Evolutionary conservation across 2,329 filamentous ascomycete species (phyloP), one percentile per base, ranked within the genome.

Genomic region (Exophiala viscosa): DNA sequence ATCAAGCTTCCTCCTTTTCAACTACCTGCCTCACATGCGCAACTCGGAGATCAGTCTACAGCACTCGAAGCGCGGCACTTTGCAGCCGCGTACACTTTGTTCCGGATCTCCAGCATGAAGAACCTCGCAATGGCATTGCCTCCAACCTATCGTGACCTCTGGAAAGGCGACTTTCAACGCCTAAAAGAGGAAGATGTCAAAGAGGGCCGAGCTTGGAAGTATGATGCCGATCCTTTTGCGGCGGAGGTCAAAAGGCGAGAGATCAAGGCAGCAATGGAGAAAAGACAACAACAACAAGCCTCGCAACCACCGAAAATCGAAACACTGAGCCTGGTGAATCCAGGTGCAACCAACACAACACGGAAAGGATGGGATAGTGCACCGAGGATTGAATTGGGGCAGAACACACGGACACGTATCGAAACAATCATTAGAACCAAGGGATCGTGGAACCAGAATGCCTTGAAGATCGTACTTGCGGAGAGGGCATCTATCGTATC

Each of bases 81-180:
- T 60, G 90, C 91, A 7, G 93, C 93, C 3, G 89, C 91, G 0
- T 97, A 95, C 71, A 88, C 86, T 2, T 78, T 99, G 7, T 97
- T 93, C 67, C 82, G 93, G 45, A 88, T 97, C 3, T 92, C 88
- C 70, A 96, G 87, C 66, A 95, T 95, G 85, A 90, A 91, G 71
- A 97, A 97, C 67, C 83, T 96, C 64, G 90, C 96, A 67, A 95
- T 90, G 76, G 92, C 91, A 74, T 78, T 99, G 60, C 93, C 93
- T 18, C 93, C 93, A 0, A 88, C 87, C 54, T 95, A 96, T 71
- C 87, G 86, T 65, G 83, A 88, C 59, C 74, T 96, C 38, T 99
- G 93, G 93, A 95, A 95, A 67, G 82, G 82, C 5, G 85, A 91
- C 52, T 96, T 99, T 61, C 82, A 87, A 57, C 80, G 83, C 3